Evolutionary conservation across 2,329 filamentous ascomycete species (phyloP).

Genomic region (Pestalotiopsis sp.): DNA sequence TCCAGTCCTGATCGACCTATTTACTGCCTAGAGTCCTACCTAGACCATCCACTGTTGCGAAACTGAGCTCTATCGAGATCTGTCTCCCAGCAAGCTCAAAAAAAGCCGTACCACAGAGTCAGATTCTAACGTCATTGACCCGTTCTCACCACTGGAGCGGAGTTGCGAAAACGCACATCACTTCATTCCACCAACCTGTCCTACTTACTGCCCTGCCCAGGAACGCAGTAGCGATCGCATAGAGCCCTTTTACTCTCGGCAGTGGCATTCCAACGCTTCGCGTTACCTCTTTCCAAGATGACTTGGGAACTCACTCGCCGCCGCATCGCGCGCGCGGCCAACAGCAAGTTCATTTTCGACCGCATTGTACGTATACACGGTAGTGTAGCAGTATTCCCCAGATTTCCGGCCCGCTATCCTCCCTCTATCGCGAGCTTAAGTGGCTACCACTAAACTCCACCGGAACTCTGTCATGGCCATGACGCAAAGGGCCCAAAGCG

Average conservation of each 20-base stretch:
- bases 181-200: background rate
- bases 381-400: background rate
- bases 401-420: background rate
- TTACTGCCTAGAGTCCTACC: background rate
- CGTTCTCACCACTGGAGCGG: background rate
- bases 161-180: background rate
- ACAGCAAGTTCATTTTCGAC: conserved; percentile 74
- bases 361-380: conserved; percentile 63
- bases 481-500: background rate
- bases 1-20: background rate
- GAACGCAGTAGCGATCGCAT: background rate
- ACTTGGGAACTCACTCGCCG: conserved; percentile 61
- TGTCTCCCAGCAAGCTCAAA: background rate
- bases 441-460: background rate
- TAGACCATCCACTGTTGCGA: background rate
- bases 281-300: conserved; percentile 41
- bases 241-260: background rate
- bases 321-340: conserved; percentile 66
- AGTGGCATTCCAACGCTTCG: background rate
- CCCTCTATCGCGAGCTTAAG: conserved; percentile 1
- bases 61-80: background rate
- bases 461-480: background rate
- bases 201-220: background rate
- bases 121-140: background rate
- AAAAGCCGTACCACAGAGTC: background rate